Conservation (phyloP, 2,329 filamentous ascomycete species). For the Orbilia oligospora region DNA sequence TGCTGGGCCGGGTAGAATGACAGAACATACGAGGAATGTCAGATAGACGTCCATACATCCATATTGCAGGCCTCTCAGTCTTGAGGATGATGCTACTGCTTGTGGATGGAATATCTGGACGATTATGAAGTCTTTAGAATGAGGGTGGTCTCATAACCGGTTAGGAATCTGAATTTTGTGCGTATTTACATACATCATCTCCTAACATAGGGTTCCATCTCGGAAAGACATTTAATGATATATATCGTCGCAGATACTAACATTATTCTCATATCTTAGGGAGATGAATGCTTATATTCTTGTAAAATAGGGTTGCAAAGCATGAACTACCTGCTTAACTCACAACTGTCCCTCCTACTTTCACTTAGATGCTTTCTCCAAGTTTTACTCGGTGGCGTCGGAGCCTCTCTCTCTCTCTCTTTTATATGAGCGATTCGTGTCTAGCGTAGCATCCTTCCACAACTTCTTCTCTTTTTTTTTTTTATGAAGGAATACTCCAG, state of each 20-base stretch:
- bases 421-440: slow-evolving; percentile 25
- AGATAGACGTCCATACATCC: slow-evolving; percentile 43
- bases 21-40: slow-evolving; percentile 57
- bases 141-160: neutral
- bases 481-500: too few relatives aligned
- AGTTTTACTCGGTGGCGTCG: neutral
- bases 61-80: neutral
- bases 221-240: neutral
- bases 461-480: neutral
- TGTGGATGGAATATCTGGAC: neutral
- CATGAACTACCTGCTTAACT: neutral
- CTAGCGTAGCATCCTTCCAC: neutral
- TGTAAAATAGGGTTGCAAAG: neutral
- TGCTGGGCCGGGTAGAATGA: slow-evolving; percentile 53
- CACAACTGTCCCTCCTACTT: neutral
- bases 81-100: neutral
- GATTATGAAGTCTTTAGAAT: slow-evolving; percentile 4
- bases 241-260: neutral
- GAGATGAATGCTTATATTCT: neutral
- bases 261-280: neutral
- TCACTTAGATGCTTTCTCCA: neutral
- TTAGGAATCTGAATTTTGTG: neutral
- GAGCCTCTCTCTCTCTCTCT: neutral
- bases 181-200: slow-evolving; percentile 16
- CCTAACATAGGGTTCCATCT: neutral